These are phyloP conservation scores for Trametes elegans DNA, from an alignment of 768 basidiomycete species.

Conservation along the genomic window DNA sequence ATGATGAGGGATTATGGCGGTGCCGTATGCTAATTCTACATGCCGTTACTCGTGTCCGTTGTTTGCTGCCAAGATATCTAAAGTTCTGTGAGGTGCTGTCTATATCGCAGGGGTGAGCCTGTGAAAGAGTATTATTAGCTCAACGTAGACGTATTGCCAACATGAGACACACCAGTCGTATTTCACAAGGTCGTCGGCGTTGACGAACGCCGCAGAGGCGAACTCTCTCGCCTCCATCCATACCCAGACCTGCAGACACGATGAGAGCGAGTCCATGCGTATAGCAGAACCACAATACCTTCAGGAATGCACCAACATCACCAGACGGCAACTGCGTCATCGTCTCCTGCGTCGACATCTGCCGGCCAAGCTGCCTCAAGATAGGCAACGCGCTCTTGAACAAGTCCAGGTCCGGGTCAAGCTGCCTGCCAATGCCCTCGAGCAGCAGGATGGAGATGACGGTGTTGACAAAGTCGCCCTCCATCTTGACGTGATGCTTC, in stretches of 20 bases:
- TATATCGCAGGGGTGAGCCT: slow-evolving; percentile 55
- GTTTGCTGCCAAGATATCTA: slow-evolving; percentile 1
- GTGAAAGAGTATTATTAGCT: too few species aligned
- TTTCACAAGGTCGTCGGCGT: slow-evolving; percentile 84
- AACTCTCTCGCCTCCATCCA: slow-evolving; percentile 91
- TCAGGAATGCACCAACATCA: slow-evolving; percentile 82
- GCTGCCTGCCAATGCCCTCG: slow-evolving; percentile 92
- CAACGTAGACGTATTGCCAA: too few species aligned
- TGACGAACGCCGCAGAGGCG: slow-evolving; percentile 72
- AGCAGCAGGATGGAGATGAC: slow-evolving; percentile 91
- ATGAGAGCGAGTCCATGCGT: slow-evolving; percentile 2
- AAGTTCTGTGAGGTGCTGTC: neutral
- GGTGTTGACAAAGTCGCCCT: slow-evolving; percentile 98
- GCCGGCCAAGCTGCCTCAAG: slow-evolving; percentile 83
- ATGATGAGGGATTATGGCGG: slow-evolving; percentile 8
- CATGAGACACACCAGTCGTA: slow-evolving; percentile 74
- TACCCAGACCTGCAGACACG: slow-evolving; percentile 70
- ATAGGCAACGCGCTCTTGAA: slow-evolving; percentile 97
- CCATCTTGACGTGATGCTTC: slow-evolving; percentile 95
- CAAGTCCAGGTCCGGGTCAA: slow-evolving; percentile 90
- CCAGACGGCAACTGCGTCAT: slow-evolving; percentile 61
- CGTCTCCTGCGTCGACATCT: slow-evolving; percentile 80
- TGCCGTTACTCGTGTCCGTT: slow-evolving; percentile 2
- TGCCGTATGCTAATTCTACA: slow-evolving; percentile 17
- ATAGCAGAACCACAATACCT: slow-evolving; percentile 50